phyloP scores from a whole-genome alignment of 2,329 filamentous ascomycete species.

The Fusarium torreyae region DNA sequence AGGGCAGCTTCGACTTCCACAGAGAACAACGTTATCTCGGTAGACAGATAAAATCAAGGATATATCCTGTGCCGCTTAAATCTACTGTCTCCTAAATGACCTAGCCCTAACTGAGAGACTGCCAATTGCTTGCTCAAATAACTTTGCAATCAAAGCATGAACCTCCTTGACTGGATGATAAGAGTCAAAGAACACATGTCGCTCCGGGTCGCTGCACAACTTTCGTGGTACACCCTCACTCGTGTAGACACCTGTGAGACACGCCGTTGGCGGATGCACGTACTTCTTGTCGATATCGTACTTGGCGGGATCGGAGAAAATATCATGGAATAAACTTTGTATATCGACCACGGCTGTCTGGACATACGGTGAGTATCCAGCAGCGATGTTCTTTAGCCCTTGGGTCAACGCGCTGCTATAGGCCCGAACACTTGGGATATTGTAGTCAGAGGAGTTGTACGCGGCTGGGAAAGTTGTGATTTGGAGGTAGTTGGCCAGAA shows the following conservation, averaged over 20 bases:
- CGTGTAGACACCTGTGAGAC: constrained; percentile 26
- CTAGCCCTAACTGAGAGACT: neutral
- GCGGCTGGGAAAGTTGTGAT: constrained; percentile 26
- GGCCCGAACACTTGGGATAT: constrained; percentile 11
- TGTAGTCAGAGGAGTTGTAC: constrained; percentile 23
- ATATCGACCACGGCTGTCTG: constrained; percentile 22
- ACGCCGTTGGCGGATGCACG: constrained; percentile 29
- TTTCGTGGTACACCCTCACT: constrained; percentile 25
- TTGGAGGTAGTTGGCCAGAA: constrained; percentile 28
- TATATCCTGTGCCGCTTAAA: neutral
- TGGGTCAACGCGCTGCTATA: constrained; percentile 5
- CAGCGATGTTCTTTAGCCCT: constrained; percentile 10
- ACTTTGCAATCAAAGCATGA: constrained; percentile 20
- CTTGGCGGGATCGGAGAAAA: neutral
- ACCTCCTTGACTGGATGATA: constrained; percentile 34
- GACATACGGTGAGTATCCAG: constrained; percentile 17
- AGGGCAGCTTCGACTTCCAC: too few species aligned
- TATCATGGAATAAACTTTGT: constrained; percentile 1
- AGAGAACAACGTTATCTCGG: too few species aligned
- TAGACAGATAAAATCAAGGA: neutral
- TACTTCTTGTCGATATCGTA: constrained; percentile 27
- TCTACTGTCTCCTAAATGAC: neutral
- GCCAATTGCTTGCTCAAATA: constrained; percentile 15
- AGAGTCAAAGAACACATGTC: constrained; percentile 32
- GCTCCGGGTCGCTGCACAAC: constrained; percentile 30